phyloP scores from a whole-genome alignment of 2,329 filamentous ascomycete genomes.

The Ascochyta viciae-villosae region DNA sequence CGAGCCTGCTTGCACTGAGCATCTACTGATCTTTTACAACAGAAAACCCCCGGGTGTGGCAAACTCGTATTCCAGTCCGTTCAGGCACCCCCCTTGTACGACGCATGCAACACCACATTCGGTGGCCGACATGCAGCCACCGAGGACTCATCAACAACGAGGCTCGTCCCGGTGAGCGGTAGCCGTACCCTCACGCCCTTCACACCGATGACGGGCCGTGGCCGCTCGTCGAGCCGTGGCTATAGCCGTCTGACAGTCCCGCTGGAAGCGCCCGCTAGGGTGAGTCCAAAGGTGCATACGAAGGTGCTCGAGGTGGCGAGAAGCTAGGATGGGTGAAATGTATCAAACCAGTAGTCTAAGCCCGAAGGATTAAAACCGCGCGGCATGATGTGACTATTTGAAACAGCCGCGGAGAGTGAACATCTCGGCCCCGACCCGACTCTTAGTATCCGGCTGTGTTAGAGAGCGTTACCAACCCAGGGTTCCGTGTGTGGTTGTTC shows the following conservation, averaged over 20 bases:
- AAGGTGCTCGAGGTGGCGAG: too few species aligned
- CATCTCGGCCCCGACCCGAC: neutral
- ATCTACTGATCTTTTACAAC: too few species aligned
- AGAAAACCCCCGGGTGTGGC: too few species aligned
- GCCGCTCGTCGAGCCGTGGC: conserved; percentile 21
- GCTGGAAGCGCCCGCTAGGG: conserved; percentile 21
- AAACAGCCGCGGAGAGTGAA: neutral
- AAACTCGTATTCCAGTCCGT: too few species aligned
- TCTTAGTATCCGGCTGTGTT: neutral
- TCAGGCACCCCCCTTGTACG: too few species aligned
- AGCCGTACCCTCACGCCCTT: conserved; percentile 2
- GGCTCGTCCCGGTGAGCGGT: conserved; percentile 2
- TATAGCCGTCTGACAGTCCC: conserved; percentile 19
- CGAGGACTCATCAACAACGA: conserved; percentile 1
- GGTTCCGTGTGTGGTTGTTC: neutral
- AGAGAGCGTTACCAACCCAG: neutral
- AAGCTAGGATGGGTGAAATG: neutral
- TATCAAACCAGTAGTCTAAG: neutral
- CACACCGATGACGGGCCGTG: conserved; percentile 28
- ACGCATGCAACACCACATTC: conserved; percentile 19
- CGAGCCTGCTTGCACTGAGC: too few species aligned
- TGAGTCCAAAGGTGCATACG: neutral
- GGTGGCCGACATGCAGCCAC: conserved; percentile 6
- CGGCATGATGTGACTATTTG: neutral
- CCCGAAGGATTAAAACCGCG: neutral